Evolutionary conservation across 345 rosid genomes (phyloP), one percentile per base, ranked within the genome.

Genomic region (Tarenaya hassleriana): DNA sequence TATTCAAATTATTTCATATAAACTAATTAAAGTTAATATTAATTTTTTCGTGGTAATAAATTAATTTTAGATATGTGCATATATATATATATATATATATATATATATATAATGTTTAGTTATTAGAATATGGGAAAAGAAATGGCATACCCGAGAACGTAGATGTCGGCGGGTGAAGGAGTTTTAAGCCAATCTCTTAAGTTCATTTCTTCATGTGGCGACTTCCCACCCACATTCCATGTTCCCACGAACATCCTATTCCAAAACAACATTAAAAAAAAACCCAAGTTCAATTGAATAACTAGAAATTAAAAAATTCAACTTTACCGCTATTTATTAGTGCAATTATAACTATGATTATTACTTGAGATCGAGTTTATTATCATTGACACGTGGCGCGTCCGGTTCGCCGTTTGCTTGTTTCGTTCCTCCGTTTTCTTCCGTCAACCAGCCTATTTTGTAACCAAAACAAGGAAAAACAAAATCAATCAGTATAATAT

Each of bases 221-320:
- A 71, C 61, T 76, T 79, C 52, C 96, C 96, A 48, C 94, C 96
- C 29, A 84, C 96, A 71, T 87, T 87, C 96, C 96, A 87, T 47
- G 96, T 87, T 66, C 94, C 96, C 61, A 87, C 94, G 40, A 83
- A 83, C 85, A 84, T 73, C 72, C 96, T 87, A 63, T 27, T 35
- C 56, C 29, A n/a, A n/a, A n/a, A 41, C 42, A 43, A 16, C 19
- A 16, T 8, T 20, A 43, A 41, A 7, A 18, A 12, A 13, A 38
- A 16, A 16, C 61, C 27, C 33, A 48, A n/a, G n/a, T n/a, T n/a
- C 59, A 54, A n/a, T n/a, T n/a, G n/a, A n/a, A n/a, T n/a, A n/a
- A n/a, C 5, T 39, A 38, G 19, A 35, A 14, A 29, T n/a, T n/a
- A n/a, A n/a, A n/a, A n/a, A n/a, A n/a, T n/a, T n/a, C n/a, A 39